These are phyloP conservation scores for Tylopilus sp. DNA, from an alignment of 768 basidiomycete species.

Conservation along the genomic window DNA sequence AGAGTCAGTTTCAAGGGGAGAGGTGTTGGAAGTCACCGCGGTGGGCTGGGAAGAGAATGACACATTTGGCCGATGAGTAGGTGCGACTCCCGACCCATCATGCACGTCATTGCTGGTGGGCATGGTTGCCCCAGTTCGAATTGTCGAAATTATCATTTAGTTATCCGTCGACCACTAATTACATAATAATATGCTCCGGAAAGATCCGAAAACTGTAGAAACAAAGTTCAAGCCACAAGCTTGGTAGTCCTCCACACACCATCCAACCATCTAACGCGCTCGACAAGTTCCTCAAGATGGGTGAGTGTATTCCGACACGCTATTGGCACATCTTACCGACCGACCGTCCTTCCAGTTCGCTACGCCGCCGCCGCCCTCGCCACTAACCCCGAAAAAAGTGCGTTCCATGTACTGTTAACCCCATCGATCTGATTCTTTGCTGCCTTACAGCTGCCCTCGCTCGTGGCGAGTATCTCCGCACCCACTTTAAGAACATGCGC, in stretches of 20 bases:
- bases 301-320: slow-evolving; percentile 40
- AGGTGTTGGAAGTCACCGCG: slow-evolving; percentile 19
- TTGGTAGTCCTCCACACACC: slow-evolving; percentile 53
- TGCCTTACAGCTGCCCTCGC: slow-evolving; percentile 73
- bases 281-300: slow-evolving; percentile 58
- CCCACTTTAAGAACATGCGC: slow-evolving; percentile 99
- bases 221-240: slow-evolving; percentile 33
- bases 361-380: slow-evolving; percentile 88
- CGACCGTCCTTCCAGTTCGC: slow-evolving; percentile 56
- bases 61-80: slow-evolving; percentile 23
- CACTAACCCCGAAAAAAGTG: slow-evolving; percentile 94
- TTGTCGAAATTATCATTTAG: background rate
- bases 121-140: slow-evolving; percentile 10
- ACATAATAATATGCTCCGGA: slow-evolving; percentile 7
- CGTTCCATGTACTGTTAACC: slow-evolving; percentile 28
- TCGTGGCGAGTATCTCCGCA: slow-evolving; percentile 95
- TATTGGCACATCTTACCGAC: slow-evolving; percentile 16
- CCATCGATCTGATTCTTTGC: slow-evolving; percentile 6
- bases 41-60: slow-evolving; percentile 33
- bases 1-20: slow-evolving; percentile 24
- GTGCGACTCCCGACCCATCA: slow-evolving; percentile 18
- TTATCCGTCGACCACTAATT: background rate
- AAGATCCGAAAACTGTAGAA: slow-evolving; percentile 28
- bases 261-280: slow-evolving; percentile 36
- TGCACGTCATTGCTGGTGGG: slow-evolving; percentile 28